Evolutionary conservation across 148 eudicot genomes (phyloP).

Genomic region (Silene latifolia): DNA sequence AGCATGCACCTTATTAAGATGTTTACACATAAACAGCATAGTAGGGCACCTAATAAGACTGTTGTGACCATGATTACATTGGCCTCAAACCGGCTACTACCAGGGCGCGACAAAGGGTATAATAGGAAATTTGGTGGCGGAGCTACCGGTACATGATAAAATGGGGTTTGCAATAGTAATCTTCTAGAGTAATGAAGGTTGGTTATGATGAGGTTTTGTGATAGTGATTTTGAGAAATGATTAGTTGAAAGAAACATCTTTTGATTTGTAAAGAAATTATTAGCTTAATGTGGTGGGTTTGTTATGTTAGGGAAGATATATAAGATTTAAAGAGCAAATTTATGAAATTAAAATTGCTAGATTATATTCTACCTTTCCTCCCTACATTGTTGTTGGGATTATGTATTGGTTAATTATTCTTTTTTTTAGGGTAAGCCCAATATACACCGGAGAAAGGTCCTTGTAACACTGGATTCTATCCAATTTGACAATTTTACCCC

Average conservation of each 20-base stretch:
- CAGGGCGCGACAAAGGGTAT: constrained; percentile 11
- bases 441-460: too few species aligned
- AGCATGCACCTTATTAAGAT: constrained; percentile 28
- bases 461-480: too few species aligned
- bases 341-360: background rate
- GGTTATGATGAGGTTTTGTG: constrained; percentile 9
- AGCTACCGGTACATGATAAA: constrained; percentile 19
- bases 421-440: too few species aligned
- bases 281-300: background rate
- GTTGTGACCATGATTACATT: constrained; percentile 26
- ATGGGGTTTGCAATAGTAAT: constrained; percentile 20
- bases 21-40: constrained; percentile 26
- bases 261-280: background rate
- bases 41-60: constrained; percentile 27
- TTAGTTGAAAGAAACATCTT: constrained; percentile 13
- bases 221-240: constrained; percentile 2
- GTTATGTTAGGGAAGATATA: constrained; percentile 10
- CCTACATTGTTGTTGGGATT: constrained; percentile 14
- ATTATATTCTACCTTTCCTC: background rate
- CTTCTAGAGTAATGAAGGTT: constrained; percentile 27
- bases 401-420: constrained; percentile 2
- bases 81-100: constrained; percentile 14
- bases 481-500: too few species aligned
- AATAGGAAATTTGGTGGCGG: constrained; percentile 22
- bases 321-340: background rate